phyloP scores from a whole-genome alignment of 352 stramenopile genomes.

The Globisporangium canariense region DNA sequence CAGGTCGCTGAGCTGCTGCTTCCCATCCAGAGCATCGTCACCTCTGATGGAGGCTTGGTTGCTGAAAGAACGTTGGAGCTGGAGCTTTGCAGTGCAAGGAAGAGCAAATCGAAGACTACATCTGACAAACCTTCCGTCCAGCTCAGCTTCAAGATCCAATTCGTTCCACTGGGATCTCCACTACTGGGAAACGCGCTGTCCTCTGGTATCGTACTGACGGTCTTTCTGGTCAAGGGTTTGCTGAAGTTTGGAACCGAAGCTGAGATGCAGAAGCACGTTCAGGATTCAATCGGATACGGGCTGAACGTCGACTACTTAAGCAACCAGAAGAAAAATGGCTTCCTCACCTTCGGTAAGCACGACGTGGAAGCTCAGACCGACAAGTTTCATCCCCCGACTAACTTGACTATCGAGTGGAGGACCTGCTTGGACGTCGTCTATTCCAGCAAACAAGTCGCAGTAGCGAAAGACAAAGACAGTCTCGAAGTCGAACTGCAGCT shows the following conservation, averaged over 20 bases:
- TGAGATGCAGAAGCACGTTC: conserved; percentile 1
- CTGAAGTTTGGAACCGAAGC: conserved; percentile 7
- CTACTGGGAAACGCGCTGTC: conserved; percentile 14
- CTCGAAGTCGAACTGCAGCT: conserved; percentile 30
- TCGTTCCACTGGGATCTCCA: conserved; percentile 21
- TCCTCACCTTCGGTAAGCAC: conserved; percentile 23
- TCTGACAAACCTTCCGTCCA: conserved; percentile 2
- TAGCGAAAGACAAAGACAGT: conserved; percentile 30
- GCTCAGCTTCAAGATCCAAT: conserved; percentile 18
- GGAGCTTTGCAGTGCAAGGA: background rate
- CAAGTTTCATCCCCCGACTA: background rate
- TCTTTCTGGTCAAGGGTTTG: conserved; percentile 25
- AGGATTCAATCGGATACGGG: background rate
- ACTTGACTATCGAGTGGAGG: conserved; percentile 21
- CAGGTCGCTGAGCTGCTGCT: conserved; percentile 23
- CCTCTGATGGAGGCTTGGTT: conserved; percentile 5
- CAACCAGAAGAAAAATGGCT: conserved; percentile 21
- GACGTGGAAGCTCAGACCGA: conserved; percentile 15
- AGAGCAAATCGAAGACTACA: background rate
- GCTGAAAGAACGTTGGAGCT: conserved; percentile 1
- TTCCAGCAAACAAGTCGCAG: conserved; percentile 21
- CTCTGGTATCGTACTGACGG: conserved; percentile 21
- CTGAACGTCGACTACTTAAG: conserved; percentile 23
- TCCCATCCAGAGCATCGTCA: conserved; percentile 11
- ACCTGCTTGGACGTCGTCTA: conserved; percentile 19